A percentile compares a stretch with the other conserved stretches of the same genome.
Evolutionary conservation across 768 basidiomycete genomes (phyloP).

Genomic region (Sutorius australiensis): DNA sequence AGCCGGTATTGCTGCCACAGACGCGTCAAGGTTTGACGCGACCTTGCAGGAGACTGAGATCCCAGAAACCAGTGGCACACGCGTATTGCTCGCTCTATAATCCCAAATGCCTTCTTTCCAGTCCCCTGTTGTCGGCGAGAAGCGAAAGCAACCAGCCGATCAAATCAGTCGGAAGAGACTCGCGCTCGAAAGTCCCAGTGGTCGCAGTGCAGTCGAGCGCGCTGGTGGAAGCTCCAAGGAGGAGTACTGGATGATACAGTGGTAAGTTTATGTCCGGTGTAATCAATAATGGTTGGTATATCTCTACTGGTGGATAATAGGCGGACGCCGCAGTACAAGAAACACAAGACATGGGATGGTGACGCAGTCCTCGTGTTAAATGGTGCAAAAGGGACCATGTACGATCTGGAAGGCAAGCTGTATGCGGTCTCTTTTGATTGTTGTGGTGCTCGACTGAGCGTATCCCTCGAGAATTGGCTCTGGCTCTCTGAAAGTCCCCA

Average conservation of each 20-base stretch:
- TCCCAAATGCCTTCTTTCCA: slow-evolving; percentile 20
- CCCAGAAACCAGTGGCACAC: neutral
- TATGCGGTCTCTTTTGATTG: slow-evolving; percentile 32
- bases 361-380: slow-evolving; percentile 62
- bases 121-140: slow-evolving; percentile 23
- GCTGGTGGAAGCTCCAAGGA: slow-evolving; percentile 23
- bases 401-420: slow-evolving; percentile 64
- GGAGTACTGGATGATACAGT: slow-evolving; percentile 76
- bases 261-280: slow-evolving; percentile 38
- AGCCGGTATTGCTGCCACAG: slow-evolving; percentile 18
- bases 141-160: slow-evolving; percentile 28
- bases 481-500: slow-evolving; percentile 45
- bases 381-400: slow-evolving; percentile 45
- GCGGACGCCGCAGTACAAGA: slow-evolving; percentile 68
- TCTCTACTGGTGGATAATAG: slow-evolving; percentile 30
- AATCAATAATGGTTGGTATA: neutral
- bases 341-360: slow-evolving; percentile 91
- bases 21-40: slow-evolving; percentile 17
- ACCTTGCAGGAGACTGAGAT: neutral
- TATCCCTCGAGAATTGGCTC: slow-evolving; percentile 38
- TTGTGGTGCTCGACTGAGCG: neutral
- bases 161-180: slow-evolving; percentile 26
- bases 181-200: slow-evolving; percentile 22
- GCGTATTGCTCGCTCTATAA: neutral
- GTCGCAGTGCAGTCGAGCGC: slow-evolving; percentile 3